Conservation (phyloP, 2,329 filamentous ascomycete species). For the Epichloe bromicola region DNA sequence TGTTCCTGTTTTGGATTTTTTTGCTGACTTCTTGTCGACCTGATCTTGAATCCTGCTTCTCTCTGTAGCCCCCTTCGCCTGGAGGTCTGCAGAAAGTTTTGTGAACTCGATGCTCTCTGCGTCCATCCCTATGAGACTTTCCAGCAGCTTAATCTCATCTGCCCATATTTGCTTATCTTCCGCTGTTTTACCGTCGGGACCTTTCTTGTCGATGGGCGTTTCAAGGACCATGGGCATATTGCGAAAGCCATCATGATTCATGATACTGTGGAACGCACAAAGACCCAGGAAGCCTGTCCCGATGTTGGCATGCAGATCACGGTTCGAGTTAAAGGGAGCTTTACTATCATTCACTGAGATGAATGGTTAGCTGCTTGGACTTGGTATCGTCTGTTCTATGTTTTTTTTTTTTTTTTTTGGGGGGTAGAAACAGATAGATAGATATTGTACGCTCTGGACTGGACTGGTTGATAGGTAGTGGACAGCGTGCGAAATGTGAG, state of each 20-base stretch:
- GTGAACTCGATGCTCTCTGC: slow-evolving; percentile 59
- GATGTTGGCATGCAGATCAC: slow-evolving; percentile 92
- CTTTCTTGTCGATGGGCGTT: slow-evolving; percentile 75
- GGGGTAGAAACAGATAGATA: neutral
- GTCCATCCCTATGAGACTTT: slow-evolving; percentile 78
- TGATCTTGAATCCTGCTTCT: slow-evolving; percentile 65
- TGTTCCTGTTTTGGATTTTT: slow-evolving; percentile 27
- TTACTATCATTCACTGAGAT: slow-evolving; percentile 77
- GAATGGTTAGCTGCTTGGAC: neutral
- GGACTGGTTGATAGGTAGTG: neutral
- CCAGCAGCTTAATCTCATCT: slow-evolving; percentile 85
- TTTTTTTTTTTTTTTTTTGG: too few relatives aligned
- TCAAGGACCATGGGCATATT: slow-evolving; percentile 85
- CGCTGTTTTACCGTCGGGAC: slow-evolving; percentile 48
- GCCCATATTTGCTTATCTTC: slow-evolving; percentile 84
- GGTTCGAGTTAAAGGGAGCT: slow-evolving; percentile 65
- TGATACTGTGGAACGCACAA: slow-evolving; percentile 76
- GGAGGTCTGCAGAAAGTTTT: slow-evolving; percentile 49
- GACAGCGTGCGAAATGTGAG: neutral
- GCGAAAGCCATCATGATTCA: slow-evolving; percentile 69
- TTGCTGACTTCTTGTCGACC: slow-evolving; percentile 59
- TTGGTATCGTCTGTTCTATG: too few relatives aligned
- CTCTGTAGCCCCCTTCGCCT: slow-evolving; percentile 56
- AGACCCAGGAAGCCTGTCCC: slow-evolving; percentile 89
- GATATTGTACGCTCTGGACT: too few relatives aligned